A percentile compares a stretch with the other conserved stretches of the same genome.
These are phyloP conservation scores for Hypericum androsaemum DNA, from an alignment of 345 rosid genomes.

Conservation along the genomic window DNA sequence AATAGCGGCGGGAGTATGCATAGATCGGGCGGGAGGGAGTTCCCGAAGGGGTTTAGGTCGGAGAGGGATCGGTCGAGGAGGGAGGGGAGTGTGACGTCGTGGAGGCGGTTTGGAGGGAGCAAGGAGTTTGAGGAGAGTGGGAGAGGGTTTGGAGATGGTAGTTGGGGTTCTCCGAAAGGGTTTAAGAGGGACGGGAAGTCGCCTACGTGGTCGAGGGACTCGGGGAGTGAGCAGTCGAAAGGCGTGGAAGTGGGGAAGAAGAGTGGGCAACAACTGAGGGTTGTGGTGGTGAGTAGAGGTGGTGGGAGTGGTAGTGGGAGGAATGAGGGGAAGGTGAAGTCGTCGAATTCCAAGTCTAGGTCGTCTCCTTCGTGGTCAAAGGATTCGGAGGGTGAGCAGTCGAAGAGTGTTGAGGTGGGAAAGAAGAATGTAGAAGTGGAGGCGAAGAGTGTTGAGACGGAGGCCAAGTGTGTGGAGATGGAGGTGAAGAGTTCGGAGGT, in stretches of 20 bases:
- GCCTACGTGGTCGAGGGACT: constrained; percentile 46
- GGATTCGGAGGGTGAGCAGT: constrained; percentile 76
- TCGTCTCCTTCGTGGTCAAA: constrained; percentile 72
- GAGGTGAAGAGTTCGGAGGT: constrained; percentile 12
- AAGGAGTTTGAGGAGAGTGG: constrained; percentile 25
- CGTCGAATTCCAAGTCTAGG: constrained; percentile 42
- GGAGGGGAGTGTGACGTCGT: constrained; percentile 63
- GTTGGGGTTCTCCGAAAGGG: constrained; percentile 22
- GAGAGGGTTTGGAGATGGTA: constrained; percentile 14
- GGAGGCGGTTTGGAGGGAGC: constrained; percentile 62
- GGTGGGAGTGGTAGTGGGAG: constrained; percentile 13
- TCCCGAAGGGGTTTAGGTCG: constrained; percentile 76
- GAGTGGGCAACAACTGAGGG: no score
- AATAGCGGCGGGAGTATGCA: constrained; percentile 25
- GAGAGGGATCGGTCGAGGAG: constrained; percentile 70
- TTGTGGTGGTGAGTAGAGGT: no score
- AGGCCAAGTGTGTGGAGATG: neutral
- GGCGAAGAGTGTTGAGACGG: constrained; percentile 1
- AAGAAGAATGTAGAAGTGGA: constrained; percentile 5
- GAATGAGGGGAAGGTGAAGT: constrained; percentile 28
- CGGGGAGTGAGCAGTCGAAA: constrained; percentile 30
- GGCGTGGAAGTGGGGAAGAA: constrained; percentile 1
- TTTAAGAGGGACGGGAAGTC: constrained; percentile 37
- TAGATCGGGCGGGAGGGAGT: constrained; percentile 75
- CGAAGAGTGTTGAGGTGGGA: constrained; percentile 19